phyloP scores from a whole-genome alignment of 2,329 filamentous ascomycete species.

The Curvularia spicifera region DNA sequence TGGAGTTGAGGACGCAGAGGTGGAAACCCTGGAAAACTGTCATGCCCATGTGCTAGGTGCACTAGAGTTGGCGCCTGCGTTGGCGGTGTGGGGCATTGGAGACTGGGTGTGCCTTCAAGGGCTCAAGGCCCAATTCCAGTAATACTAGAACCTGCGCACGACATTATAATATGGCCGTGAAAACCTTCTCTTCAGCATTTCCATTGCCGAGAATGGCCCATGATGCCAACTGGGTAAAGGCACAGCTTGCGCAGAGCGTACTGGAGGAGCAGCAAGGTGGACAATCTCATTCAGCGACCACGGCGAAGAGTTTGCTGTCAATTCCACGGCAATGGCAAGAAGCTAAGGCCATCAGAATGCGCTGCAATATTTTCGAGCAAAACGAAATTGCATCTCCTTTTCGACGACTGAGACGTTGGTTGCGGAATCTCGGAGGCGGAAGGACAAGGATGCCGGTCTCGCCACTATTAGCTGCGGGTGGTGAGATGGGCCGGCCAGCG shows the following conservation, averaged over 20 bases:
- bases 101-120: neutral
- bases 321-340: neutral
- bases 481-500: constrained; percentile 24
- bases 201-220: neutral
- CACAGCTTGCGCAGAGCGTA: neutral
- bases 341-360: neutral
- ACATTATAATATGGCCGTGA: neutral
- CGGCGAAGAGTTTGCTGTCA: neutral
- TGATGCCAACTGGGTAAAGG: neutral
- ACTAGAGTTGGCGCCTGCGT: neutral
- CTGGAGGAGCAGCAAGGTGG: neutral
- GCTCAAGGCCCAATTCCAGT: neutral
- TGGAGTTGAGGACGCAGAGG: neutral
- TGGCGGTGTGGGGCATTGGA: neutral
- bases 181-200: neutral
- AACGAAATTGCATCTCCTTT: constrained; percentile 23
- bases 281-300: neutral
- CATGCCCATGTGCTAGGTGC: neutral
- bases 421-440: constrained; percentile 21
- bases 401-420: constrained; percentile 8
- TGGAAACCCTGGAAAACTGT: neutral
- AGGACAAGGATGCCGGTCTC: constrained; percentile 24
- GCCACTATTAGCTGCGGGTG: constrained; percentile 29
- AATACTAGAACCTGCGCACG: neutral
- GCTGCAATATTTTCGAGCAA: neutral